Evolutionary conservation across 805 yeast species (phyloP).

Genomic region (Yarrowia osloensis): DNA sequence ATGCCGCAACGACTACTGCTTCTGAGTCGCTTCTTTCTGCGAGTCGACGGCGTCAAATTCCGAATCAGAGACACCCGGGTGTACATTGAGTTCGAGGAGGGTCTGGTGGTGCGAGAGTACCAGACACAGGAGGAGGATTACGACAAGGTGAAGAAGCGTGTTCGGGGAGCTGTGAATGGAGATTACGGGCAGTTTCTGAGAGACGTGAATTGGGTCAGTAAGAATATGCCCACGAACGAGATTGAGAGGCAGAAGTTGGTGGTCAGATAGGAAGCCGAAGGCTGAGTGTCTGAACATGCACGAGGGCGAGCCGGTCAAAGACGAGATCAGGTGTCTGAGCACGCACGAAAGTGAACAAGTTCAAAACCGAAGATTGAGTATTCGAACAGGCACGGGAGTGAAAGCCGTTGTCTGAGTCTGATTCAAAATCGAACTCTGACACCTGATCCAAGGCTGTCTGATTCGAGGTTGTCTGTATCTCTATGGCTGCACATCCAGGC

Average conservation of each 20-base stretch:
- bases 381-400: too few relatives aligned
- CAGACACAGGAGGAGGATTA: slow-evolving; percentile 66
- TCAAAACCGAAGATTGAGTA: too few relatives aligned
- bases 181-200: slow-evolving; percentile 72
- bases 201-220: slow-evolving; percentile 84
- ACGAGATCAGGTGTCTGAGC: too few relatives aligned
- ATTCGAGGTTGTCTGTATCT: too few relatives aligned
- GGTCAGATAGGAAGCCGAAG: not conserved
- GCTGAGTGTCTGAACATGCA: too few relatives aligned
- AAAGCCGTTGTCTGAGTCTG: too few relatives aligned
- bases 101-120: slow-evolving; percentile 71
- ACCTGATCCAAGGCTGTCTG: too few relatives aligned
- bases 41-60: slow-evolving; percentile 88
- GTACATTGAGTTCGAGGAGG: slow-evolving; percentile 71
- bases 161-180: slow-evolving; percentile 57
- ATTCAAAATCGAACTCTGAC: too few relatives aligned
- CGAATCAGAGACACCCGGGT: slow-evolving; percentile 83
- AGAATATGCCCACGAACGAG: slow-evolving; percentile 53
- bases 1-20: slow-evolving; percentile 80
- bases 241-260: slow-evolving; percentile 42
- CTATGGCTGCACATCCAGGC: too few relatives aligned
- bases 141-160: slow-evolving; percentile 45
- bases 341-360: not conserved
- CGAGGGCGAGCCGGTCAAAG: not conserved
- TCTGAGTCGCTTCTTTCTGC: slow-evolving; percentile 72